Evolutionary conservation across 1,284 basidiomycete genomes (phyloP), one percentile per base, ranked within the genome.

Genomic region (Ganoderma leucocontextum): DNA sequence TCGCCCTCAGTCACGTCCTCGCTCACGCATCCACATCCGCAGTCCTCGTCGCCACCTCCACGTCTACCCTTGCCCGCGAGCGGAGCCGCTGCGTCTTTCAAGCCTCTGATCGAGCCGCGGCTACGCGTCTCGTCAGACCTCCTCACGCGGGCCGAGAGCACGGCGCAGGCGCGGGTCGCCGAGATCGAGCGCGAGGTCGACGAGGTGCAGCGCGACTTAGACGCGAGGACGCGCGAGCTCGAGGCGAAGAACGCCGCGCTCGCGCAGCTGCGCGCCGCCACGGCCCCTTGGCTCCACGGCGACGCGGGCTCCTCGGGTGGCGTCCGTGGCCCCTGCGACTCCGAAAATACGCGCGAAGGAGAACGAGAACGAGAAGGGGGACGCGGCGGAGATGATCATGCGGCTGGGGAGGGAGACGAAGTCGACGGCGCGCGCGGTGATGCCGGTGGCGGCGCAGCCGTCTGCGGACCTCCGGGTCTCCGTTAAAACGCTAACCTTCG

Each of bases 181-280:
- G 42, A 63, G 9, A 47, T 71, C 67, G 70, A 68, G 55, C 65
- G 64, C 13, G 66, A 75, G 55, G 44, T 79, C 38, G 72, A 74
- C 22, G 55, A 62, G 10, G 69, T 78, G n/a, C 73, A 75, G 64
- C 72, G 64, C 29, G 76, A 78, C 38, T 69, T 80, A 17, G 69
- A 72, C 10, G 66, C 69, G 29, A 66, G 68, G 47, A 75, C 71
- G 55, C 71, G 65, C 42, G 76, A 78, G 53, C 70, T 80, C 15
- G 68, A 70, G 25, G 71, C 71, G 10, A 70, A 70, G 39, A 74
- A 79, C 55, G 70, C 65, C 42, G 74, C 66, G 63, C 67, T 78
- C 39, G 63, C 67, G 5, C 71, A 75, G 47, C 66, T 80, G 10
- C 71, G 74, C 33, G 62, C 35, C 29, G 47, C 76, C 49, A 70